Evolutionary conservation across 2,329 filamentous ascomycete genomes (phyloP).

Genomic region (Cercospora berteroae): DNA sequence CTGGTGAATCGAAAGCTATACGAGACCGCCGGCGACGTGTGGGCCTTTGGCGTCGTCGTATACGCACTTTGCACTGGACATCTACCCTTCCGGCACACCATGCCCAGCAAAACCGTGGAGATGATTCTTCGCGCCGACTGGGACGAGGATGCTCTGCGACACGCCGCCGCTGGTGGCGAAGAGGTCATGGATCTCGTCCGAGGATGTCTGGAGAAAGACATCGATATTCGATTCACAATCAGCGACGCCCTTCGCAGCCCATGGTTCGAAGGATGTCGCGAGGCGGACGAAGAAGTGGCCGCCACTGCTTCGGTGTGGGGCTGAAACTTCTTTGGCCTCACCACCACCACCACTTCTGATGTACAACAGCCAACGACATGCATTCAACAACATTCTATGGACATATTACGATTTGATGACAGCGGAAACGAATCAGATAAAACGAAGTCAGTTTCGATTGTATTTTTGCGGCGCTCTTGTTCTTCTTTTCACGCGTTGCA

Average conservation of each 20-base stretch:
- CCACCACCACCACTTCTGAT: not conserved
- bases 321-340: not conserved
- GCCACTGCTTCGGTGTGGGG: slow-evolving; percentile 6
- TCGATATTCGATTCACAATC: slow-evolving; percentile 57
- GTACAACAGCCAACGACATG: not conserved
- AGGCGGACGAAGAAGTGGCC: slow-evolving; percentile 24
- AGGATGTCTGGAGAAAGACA: slow-evolving; percentile 59
- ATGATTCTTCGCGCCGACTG: slow-evolving; percentile 61
- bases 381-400: not conserved
- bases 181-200: slow-evolving; percentile 57
- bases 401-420: slow-evolving; percentile 11
- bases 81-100: slow-evolving; percentile 61
- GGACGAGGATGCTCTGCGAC: slow-evolving; percentile 52
- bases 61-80: slow-evolving; percentile 61
- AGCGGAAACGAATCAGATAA: not conserved
- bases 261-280: slow-evolving; percentile 50
- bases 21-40: slow-evolving; percentile 61
- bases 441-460: not conserved
- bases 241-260: slow-evolving; percentile 54
- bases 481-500: not conserved
- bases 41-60: slow-evolving; percentile 65
- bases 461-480: not conserved
- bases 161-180: slow-evolving; percentile 42
- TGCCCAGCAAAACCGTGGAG: slow-evolving; percentile 58
- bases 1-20: slow-evolving; percentile 45